Evolutionary conservation across 306 rosid genomes (phyloP), one percentile per base, ranked within the genome.

Genomic region (Vicia villosa): DNA sequence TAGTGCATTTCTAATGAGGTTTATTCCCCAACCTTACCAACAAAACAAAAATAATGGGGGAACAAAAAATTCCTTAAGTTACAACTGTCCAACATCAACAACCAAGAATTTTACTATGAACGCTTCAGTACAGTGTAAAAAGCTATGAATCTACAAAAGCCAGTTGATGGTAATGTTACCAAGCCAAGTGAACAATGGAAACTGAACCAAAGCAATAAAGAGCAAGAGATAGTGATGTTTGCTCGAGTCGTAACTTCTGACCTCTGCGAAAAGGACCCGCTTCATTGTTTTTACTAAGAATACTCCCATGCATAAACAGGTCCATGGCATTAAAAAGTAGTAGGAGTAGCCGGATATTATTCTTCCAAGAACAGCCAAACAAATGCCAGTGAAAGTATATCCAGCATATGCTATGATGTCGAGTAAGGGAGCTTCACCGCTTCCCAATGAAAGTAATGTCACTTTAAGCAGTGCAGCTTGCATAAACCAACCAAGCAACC

Each of bases 251-350:
- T 84, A 91, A 69, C 86, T 91, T 78, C 97, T 86, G 74, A 89
- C 91, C 82, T 89, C 97, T 0, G 97, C 97, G 57, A 94, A 91
- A 42, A 94, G 92, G 42, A 91, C 97, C 70, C 99, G 83, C 74
- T 94, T 91, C 95, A 91, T 86, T 6, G 96, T 91, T 84, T 94
- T 94, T 86, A 94, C 99, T 83, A 94, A 83, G 76, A 94, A 94
- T 8, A 87, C 59, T 84, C 96, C 99, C 97, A 91, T 94, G 89
- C 95, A 88, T 70, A 91, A 59, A 68, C 96, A 91, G 78, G 96
- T 74, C 88, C 92, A 91, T 13, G 96, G 95, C 96, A 94, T 88
- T 75, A 94, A 73, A 82, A 89, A 76, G 70, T 91, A 94, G 85
- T 91, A 94, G 0, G 91, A 81, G 81, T 86, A 86, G 17, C 91